phyloP scores from a whole-genome alignment of 495 filamentous ascomycete genomes.

The Aspergillus sclerotioniger region DNA sequence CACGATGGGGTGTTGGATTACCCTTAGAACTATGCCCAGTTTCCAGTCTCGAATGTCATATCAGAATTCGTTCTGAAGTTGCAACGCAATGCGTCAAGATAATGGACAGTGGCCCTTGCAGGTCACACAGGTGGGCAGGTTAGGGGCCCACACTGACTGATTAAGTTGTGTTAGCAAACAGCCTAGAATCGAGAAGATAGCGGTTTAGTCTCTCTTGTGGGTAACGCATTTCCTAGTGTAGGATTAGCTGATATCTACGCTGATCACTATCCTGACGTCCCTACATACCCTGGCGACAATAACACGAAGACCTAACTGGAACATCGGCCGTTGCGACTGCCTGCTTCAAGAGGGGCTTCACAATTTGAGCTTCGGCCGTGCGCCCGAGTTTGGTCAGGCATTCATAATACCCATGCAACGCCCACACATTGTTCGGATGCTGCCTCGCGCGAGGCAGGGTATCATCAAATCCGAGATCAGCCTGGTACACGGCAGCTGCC shows the following conservation, averaged over 20 bases:
- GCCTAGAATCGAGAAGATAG: neutral
- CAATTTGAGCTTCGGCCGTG: constrained; percentile 43
- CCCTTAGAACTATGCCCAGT: too few relatives aligned
- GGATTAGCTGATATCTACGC: neutral
- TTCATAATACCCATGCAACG: constrained; percentile 62
- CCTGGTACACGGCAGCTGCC: constrained; percentile 52
- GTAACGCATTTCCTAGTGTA: neutral
- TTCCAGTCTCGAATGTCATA: too few relatives aligned
- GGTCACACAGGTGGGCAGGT: too few relatives aligned
- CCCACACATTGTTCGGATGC: constrained; percentile 66
- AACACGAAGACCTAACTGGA: constrained; percentile 56
- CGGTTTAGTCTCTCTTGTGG: neutral
- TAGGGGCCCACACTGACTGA: too few relatives aligned
- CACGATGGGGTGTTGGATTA: too few relatives aligned
- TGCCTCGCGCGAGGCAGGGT: constrained; percentile 53
- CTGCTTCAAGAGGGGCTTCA: constrained; percentile 49
- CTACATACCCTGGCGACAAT: constrained; percentile 41
- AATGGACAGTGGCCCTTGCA: too few relatives aligned
- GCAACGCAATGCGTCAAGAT: too few relatives aligned
- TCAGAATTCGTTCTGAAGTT: too few relatives aligned
- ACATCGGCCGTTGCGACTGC: constrained; percentile 56
- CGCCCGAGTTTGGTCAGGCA: constrained; percentile 52
- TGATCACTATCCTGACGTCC: neutral
- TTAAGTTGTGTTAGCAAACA: too few relatives aligned
- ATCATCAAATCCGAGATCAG: constrained; percentile 57